Evolutionary conservation across 2,329 filamentous ascomycete species (phyloP).

Genomic region (Huntiella moniliformis): DNA sequence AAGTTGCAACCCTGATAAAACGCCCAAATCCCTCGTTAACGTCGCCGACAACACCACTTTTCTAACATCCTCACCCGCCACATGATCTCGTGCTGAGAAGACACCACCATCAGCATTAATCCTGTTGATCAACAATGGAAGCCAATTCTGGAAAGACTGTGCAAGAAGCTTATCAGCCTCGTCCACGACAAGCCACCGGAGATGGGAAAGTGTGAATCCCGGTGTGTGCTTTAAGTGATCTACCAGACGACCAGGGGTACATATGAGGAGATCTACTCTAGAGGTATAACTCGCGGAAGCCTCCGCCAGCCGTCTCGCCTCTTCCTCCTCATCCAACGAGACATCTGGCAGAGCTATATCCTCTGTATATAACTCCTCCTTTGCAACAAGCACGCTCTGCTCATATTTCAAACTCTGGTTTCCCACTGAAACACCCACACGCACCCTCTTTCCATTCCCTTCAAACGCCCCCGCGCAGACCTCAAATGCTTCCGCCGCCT

Average conservation of each 20-base stretch:
- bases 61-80: conserved; percentile 39
- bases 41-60: conserved; percentile 86
- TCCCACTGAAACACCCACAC: conserved; percentile 66
- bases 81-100: conserved; percentile 18
- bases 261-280: conserved; percentile 73
- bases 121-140: conserved; percentile 49
- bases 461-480: conserved; percentile 47
- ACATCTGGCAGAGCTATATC: conserved; percentile 17
- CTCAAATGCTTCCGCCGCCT: conserved; percentile 64
- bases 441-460: conserved; percentile 45
- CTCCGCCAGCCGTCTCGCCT: conserved; percentile 29
- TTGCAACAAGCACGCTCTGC: conserved; percentile 27
- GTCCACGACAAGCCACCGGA: conserved; percentile 81
- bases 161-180: conserved; percentile 83
- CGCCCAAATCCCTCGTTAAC: conserved; percentile 70
- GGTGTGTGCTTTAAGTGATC: conserved; percentile 74
- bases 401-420: conserved; percentile 55
- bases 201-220: conserved; percentile 58
- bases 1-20: conserved; percentile 56
- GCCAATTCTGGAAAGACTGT: conserved; percentile 85
- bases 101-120: conserved; percentile 17
- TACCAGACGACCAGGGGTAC: conserved; percentile 78
- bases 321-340: conserved; percentile 20
- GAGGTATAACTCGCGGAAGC: conserved; percentile 49
- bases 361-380: conserved; percentile 18